These are phyloP conservation scores for Linum trigynum DNA, from an alignment of 345 rosid genomes.

Conservation along the genomic window DNA sequence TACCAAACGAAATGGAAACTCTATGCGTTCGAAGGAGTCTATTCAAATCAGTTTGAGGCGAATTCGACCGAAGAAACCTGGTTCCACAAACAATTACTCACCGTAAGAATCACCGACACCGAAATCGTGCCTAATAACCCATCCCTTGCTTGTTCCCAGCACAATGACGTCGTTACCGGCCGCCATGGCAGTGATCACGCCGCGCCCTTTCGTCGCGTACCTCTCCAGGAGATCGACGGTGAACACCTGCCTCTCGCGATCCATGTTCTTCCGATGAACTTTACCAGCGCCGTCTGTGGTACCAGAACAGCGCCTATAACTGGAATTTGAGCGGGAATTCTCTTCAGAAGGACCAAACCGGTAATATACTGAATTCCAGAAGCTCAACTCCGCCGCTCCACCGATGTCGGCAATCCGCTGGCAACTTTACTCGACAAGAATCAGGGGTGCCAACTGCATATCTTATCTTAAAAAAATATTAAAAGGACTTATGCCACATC, in stretches of 20 bases:
- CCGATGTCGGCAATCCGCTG: not conserved
- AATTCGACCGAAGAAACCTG: not conserved
- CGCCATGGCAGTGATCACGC: slow-evolving; percentile 85
- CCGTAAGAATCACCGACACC: slow-evolving; percentile 75
- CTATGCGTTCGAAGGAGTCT: not conserved
- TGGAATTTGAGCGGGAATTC: not conserved
- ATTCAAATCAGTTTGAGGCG: not conserved
- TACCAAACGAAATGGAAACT: not conserved
- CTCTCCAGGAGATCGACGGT: slow-evolving; percentile 84
- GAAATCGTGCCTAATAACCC: slow-evolving; percentile 88
- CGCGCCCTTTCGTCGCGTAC: slow-evolving; percentile 80
- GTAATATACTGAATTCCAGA: not conserved
- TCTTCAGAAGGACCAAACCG: not conserved
- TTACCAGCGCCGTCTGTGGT: not conserved
- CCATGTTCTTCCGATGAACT: slow-evolving; percentile 30
- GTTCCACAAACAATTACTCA: slow-evolving; percentile 11
- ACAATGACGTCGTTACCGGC: slow-evolving; percentile 94
- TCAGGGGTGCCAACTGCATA: no score
- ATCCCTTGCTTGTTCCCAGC: slow-evolving; percentile 87
- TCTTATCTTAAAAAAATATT: no score
- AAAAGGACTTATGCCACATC: no score
- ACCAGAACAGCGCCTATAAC: not conserved
- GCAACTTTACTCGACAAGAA: no score
- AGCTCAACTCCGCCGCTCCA: not conserved
- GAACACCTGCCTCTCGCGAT: slow-evolving; percentile 71